Conservation (phyloP, 2,329 filamentous ascomycete species). For the Madurella fahalii region DNA sequence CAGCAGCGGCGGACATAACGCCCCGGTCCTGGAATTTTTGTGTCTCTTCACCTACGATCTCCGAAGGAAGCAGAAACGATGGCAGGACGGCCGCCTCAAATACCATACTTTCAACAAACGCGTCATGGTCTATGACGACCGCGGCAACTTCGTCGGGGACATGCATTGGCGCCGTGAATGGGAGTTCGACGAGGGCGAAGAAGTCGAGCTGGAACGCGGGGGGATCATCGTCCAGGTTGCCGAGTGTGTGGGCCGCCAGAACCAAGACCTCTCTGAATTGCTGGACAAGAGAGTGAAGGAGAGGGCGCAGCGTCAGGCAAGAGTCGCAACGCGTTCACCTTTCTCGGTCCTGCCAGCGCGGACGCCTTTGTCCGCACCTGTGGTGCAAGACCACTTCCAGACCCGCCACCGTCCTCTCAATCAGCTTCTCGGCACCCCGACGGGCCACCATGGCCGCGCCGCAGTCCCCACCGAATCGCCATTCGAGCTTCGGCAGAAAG, state of each 20-base stretch:
- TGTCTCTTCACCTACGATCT: slow-evolving; percentile 87
- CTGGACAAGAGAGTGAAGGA: slow-evolving; percentile 65
- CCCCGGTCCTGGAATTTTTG: slow-evolving; percentile 73
- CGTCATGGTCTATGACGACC: slow-evolving; percentile 83
- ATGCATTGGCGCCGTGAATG: slow-evolving; percentile 70
- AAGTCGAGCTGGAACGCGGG: slow-evolving; percentile 72
- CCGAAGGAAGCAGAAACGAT: slow-evolving; percentile 81
- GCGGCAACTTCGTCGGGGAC: slow-evolving; percentile 77
- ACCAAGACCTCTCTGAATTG: slow-evolving; percentile 75
- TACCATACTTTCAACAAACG: slow-evolving; percentile 90
- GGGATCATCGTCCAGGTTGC: slow-evolving; percentile 75
- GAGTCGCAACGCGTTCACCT: slow-evolving; percentile 38
- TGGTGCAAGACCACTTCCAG: slow-evolving; percentile 33
- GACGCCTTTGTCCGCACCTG: slow-evolving; percentile 7
- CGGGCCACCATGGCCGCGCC: slow-evolving; percentile 60
- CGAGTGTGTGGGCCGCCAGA: slow-evolving; percentile 65
- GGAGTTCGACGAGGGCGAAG: slow-evolving; percentile 74
- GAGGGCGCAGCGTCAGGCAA: slow-evolving; percentile 45
- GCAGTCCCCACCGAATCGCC: slow-evolving; percentile 56
- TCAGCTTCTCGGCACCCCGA: slow-evolving; percentile 61
- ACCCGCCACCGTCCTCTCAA: slow-evolving; percentile 45
- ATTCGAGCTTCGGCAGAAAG: slow-evolving; percentile 55
- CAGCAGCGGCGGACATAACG: slow-evolving; percentile 53
- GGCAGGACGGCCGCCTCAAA: slow-evolving; percentile 86
- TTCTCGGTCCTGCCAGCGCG: slow-evolving; percentile 14